These are phyloP conservation scores for Cordyceps cateniannulata DNA, from an alignment of 2,329 filamentous ascomycete species.

Conservation along the genomic window DNA sequence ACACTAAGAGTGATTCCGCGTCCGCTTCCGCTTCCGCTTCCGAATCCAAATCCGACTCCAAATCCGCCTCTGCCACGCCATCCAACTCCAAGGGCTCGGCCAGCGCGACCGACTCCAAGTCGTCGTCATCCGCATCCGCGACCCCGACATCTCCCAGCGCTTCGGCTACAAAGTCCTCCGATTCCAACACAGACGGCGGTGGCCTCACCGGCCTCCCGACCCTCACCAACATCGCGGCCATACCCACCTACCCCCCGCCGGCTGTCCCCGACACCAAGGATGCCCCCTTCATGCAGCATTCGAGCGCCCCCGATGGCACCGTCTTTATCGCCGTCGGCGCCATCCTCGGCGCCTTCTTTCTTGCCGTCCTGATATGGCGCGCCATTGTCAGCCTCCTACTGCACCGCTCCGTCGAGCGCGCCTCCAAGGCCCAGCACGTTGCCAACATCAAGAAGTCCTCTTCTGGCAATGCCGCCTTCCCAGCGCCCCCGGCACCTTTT, in stretches of 20 bases:
- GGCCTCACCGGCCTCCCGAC: slow-evolving; percentile 33
- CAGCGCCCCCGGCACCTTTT: slow-evolving; percentile 49
- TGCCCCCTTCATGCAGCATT: slow-evolving; percentile 89
- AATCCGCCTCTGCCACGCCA: not conserved
- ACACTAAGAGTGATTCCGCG: not conserved
- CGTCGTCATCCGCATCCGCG: not conserved
- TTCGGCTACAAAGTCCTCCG: not conserved
- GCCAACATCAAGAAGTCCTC: slow-evolving; percentile 54
- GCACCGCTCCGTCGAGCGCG: slow-evolving; percentile 82
- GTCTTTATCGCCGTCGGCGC: slow-evolving; percentile 94
- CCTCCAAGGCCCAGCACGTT: slow-evolving; percentile 67
- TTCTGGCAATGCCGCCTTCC: slow-evolving; percentile 38
- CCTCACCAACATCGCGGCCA: slow-evolving; percentile 31
- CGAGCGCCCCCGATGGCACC: slow-evolving; percentile 79
- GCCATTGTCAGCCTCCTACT: slow-evolving; percentile 82
- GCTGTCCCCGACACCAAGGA: slow-evolving; percentile 74
- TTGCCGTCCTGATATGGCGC: slow-evolving; percentile 83
- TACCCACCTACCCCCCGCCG: slow-evolving; percentile 60
- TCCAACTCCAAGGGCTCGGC: not conserved
- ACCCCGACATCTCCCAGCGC: not conserved
- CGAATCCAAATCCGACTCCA: not conserved
- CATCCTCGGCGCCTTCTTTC: slow-evolving; percentile 73
- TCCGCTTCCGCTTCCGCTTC: not conserved
- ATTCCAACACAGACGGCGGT: not conserved
- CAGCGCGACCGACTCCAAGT: not conserved